Evolutionary conservation across 2,329 filamentous ascomycete species (phyloP).

Genomic region (Cladosporium sp.): DNA sequence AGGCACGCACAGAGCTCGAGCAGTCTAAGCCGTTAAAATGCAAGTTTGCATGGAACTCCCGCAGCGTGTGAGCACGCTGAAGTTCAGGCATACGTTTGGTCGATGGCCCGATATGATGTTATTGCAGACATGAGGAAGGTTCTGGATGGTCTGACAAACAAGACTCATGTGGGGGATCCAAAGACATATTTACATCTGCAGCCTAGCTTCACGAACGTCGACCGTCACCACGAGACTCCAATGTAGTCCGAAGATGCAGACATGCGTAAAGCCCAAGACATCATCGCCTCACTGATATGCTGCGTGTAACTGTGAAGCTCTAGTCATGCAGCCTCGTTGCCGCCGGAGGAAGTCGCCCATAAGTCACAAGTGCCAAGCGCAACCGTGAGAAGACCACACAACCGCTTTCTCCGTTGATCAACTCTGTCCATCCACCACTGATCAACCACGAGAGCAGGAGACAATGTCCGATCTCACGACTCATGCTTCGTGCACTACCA

Average conservation of each 20-base stretch:
- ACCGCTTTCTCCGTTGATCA: too few relatives aligned
- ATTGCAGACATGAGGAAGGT: neutral
- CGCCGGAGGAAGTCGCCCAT: neutral
- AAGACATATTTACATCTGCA: neutral
- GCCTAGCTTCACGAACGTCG: too few relatives aligned
- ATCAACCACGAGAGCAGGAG: neutral
- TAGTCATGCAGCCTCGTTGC: neutral
- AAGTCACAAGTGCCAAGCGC: too few relatives aligned
- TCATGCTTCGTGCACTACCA: neutral
- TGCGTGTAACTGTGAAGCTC: constrained; percentile 19
- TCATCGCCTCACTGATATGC: neutral
- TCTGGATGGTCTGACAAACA: neutral
- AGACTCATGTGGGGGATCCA: neutral
- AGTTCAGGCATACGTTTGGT: neutral
- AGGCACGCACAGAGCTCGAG: neutral
- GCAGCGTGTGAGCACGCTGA: neutral
- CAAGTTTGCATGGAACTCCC: neutral
- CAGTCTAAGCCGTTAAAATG: neutral
- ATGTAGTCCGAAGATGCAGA: too few relatives aligned
- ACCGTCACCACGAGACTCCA: too few relatives aligned
- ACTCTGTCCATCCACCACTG: too few relatives aligned
- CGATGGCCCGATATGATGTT: neutral
- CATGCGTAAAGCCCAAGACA: too few relatives aligned
- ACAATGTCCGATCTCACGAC: neutral
- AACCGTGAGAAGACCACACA: too few relatives aligned